These are phyloP conservation scores for Aspergillus tanneri DNA, from an alignment of 2,329 filamentous ascomycete species.

Conservation along the genomic window DNA sequence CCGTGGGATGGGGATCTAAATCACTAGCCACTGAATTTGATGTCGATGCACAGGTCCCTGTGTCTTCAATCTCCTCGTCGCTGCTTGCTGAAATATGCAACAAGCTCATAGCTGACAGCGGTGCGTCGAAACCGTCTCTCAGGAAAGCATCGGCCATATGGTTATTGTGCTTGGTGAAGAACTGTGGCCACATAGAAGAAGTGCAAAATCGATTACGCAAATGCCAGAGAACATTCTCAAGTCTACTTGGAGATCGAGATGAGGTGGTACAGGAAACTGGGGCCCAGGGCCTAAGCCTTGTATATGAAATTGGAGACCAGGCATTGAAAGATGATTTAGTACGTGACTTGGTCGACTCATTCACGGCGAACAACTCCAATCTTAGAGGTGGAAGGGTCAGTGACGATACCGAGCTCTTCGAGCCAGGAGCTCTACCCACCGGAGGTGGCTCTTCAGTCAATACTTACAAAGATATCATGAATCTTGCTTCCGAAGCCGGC, in stretches of 20 bases:
- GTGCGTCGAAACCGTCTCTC: conserved; percentile 80
- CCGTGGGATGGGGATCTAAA: conserved; percentile 79
- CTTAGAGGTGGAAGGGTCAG: conserved; percentile 75
- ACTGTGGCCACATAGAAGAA: conserved; percentile 74
- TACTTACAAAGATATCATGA: conserved; percentile 97
- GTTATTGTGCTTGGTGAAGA: conserved; percentile 87
- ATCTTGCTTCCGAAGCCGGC: conserved; percentile 89
- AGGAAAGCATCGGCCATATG: conserved; percentile 93
- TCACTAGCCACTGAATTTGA: conserved; percentile 74
- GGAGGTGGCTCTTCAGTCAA: conserved; percentile 86
- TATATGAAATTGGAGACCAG: conserved; percentile 88
- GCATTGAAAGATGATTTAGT: conserved; percentile 78
- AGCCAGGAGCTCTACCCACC: conserved; percentile 83
- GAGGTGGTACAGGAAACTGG: conserved; percentile 95
- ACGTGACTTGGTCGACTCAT: conserved; percentile 81
- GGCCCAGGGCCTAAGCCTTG: conserved; percentile 82
- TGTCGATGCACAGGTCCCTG: conserved; percentile 58
- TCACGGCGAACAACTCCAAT: conserved; percentile 66
- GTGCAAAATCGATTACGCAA: conserved; percentile 73
- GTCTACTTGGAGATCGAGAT: conserved; percentile 81
- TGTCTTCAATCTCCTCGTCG: conserved; percentile 35
- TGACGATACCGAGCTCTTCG: conserved; percentile 88
- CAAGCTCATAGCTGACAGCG: conserved; percentile 73
- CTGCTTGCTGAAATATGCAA: conserved; percentile 61
- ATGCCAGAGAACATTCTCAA: conserved; percentile 83